Percentiles rank a stretch among this genome's conserved stretches.
Conservation (phyloP, 2,329 filamentous ascomycete species). For the Pestalotiopsis fici region DNA sequence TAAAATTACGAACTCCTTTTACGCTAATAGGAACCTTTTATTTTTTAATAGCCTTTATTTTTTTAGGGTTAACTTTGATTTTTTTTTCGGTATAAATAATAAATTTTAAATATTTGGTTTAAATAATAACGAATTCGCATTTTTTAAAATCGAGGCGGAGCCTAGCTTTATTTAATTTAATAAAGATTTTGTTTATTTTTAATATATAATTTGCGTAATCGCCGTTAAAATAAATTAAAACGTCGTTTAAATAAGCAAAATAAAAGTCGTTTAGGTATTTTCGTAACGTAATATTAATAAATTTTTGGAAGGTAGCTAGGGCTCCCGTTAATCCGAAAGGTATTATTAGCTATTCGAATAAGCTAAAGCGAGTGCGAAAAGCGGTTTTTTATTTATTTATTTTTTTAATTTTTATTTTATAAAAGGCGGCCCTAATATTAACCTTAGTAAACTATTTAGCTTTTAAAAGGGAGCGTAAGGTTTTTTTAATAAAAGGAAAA, state of each 20-base stretch:
- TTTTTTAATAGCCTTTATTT: too few relatives aligned
- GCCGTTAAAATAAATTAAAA: background rate
- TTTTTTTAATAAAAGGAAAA: background rate
- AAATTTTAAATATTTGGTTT: background rate
- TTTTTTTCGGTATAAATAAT: background rate
- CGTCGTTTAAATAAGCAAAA: background rate
- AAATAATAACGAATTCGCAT: background rate
- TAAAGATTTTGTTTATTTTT: background rate
- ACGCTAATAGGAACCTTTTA: too few relatives aligned
- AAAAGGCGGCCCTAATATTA: background rate
- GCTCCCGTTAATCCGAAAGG: too few relatives aligned
- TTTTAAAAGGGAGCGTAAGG: background rate
- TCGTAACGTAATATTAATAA: background rate
- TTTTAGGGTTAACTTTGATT: too few relatives aligned
- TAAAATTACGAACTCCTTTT: too few relatives aligned
- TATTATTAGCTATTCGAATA: slow-evolving; percentile 1
- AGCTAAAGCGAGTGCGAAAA: background rate
- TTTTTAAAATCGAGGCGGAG: background rate
- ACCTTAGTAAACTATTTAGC: too few relatives aligned
- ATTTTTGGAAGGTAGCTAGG: background rate
- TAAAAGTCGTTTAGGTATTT: background rate
- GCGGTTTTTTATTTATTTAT: background rate
- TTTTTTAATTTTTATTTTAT: background rate
- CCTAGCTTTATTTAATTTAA: background rate
- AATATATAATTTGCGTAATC: background rate